These are phyloP conservation scores for Allium cepa DNA, from an alignment of 106 monocot genomes.

Conservation along the genomic window DNA sequence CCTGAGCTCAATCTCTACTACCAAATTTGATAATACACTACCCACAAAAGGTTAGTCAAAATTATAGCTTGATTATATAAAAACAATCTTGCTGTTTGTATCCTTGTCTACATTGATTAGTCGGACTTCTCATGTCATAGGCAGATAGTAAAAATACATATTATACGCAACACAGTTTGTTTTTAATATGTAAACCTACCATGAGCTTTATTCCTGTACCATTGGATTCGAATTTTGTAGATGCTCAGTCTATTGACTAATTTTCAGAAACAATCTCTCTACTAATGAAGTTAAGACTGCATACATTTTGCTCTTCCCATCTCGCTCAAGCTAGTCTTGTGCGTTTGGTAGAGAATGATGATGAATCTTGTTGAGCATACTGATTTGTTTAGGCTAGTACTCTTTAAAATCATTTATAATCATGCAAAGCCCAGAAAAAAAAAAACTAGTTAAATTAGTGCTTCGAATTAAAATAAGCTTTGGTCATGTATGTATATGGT, in stretches of 20 bases:
- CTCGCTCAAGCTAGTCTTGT: too few species aligned
- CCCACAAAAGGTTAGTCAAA: conserved; percentile 33
- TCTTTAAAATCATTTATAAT: too few species aligned
- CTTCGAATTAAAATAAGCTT: background rate
- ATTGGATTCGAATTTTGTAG: too few species aligned
- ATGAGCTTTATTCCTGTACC: background rate
- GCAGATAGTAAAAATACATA: background rate
- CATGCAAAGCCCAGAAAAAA: background rate
- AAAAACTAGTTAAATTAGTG: background rate
- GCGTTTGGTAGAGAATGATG: too few species aligned
- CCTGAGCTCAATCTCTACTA: conserved; percentile 4
- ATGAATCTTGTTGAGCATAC: too few species aligned
- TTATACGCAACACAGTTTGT: background rate
- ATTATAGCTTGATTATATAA: too few species aligned
- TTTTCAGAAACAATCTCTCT: too few species aligned
- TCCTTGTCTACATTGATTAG: background rate
- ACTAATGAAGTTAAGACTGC: too few species aligned
- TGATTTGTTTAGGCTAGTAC: too few species aligned
- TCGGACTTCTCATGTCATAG: background rate
- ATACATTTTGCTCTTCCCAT: too few species aligned
- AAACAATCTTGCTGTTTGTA: background rate
- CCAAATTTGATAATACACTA: conserved; percentile 19
- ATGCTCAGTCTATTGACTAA: too few species aligned
- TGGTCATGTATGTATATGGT: background rate
- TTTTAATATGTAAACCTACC: background rate